These are phyloP conservation scores for Clarireedia homoeocarpa DNA, from an alignment of 2,329 filamentous ascomycete genomes.

Conservation along the genomic window DNA sequence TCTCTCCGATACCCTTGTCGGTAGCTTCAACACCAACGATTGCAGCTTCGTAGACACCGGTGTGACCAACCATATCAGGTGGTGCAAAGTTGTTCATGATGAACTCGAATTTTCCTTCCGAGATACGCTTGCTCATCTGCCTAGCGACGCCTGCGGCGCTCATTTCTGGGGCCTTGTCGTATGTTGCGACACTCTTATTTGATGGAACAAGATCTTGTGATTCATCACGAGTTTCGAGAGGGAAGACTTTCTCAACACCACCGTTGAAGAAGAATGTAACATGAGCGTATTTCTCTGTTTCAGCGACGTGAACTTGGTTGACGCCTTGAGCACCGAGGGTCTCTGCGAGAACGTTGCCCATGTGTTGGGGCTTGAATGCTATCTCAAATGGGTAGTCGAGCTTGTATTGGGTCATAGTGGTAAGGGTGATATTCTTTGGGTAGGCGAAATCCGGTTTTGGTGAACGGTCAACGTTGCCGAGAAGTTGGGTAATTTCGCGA, in stretches of 20 bases:
- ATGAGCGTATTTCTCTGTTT: constrained; percentile 99
- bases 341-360: constrained; percentile 97
- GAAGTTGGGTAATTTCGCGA: constrained; percentile 88
- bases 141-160: constrained; percentile 83
- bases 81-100: constrained; percentile 99
- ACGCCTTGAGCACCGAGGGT: constrained; percentile 85
- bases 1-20: constrained; percentile 86
- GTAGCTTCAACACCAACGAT: constrained; percentile 78
- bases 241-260: constrained; percentile 93
- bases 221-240: constrained; percentile 85
- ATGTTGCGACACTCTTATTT: constrained; percentile 84
- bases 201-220: constrained; percentile 70
- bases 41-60: constrained; percentile 91
- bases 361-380: constrained; percentile 88
- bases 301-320: constrained; percentile 91
- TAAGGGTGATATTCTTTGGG: constrained; percentile 78
- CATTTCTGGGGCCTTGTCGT: constrained; percentile 94
- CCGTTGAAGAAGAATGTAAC: constrained; percentile 99
- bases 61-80: constrained; percentile 99
- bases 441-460: constrained; percentile 87
- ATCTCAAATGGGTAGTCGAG: constrained; percentile 84
- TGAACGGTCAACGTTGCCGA: constrained; percentile 87
- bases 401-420: constrained; percentile 99
- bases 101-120: constrained; percentile 82
- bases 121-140: constrained; percentile 81